Conservation (phyloP, 2,329 filamentous ascomycete genomes). For the Cladophialophora bantiana region DNA sequence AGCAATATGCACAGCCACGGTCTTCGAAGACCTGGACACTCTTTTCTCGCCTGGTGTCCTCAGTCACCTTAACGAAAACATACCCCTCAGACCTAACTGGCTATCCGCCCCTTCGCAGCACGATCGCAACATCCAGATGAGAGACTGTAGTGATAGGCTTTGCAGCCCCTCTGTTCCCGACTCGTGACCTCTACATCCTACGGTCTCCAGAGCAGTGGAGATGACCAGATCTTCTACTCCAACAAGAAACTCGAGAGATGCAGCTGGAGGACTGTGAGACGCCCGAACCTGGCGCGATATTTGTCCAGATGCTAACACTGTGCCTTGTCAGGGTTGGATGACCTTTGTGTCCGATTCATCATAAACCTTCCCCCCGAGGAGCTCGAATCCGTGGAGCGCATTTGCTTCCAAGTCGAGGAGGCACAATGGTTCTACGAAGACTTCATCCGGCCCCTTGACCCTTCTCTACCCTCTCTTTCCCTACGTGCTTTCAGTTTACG, state of each 20-base stretch:
- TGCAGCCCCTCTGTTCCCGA: slow-evolving; percentile 6
- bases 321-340: slow-evolving; percentile 78
- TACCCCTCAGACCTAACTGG: slow-evolving; percentile 22
- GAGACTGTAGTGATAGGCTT: slow-evolving; percentile 28
- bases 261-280: slow-evolving; percentile 82
- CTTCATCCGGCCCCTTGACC: slow-evolving; percentile 90
- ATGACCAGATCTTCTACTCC: slow-evolving; percentile 66
- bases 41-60: not conserved
- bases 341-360: slow-evolving; percentile 96
- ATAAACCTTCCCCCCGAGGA: slow-evolving; percentile 95
- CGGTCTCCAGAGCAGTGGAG: slow-evolving; percentile 48
- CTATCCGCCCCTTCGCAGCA: slow-evolving; percentile 1
- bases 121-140: slow-evolving; percentile 20
- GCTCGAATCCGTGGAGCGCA: slow-evolving; percentile 84
- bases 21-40: not conserved
- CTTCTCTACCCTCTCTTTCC: slow-evolving; percentile 81
- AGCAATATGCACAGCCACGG: not conserved
- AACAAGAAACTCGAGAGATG: slow-evolving; percentile 65
- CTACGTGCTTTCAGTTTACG: slow-evolving; percentile 84
- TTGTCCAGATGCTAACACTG: slow-evolving; percentile 23
- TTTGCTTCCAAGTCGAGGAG: slow-evolving; percentile 98
- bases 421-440: slow-evolving; percentile 99
- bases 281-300: not conserved
- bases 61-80: slow-evolving; percentile 10
- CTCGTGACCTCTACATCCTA: slow-evolving; percentile 12